phyloP scores from a whole-genome alignment of 345 rosid genomes.

The Melaleuca quinquenervia region DNA sequence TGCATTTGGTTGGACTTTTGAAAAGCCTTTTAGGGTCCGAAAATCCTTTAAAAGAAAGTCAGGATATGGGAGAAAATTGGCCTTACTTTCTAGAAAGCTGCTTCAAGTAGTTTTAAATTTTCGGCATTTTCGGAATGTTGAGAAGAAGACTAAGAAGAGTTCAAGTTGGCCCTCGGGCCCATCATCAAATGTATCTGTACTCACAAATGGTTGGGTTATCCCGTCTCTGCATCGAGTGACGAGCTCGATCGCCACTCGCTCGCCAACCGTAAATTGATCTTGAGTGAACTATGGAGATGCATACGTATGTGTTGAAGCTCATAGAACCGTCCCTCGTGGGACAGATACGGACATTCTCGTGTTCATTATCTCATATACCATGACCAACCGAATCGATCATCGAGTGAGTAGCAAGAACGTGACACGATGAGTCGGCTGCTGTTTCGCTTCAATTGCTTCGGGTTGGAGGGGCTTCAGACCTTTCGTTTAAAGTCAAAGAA shows the following conservation, averaged over 20 bases:
- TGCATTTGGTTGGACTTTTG: too few species aligned
- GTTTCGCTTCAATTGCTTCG: too few species aligned
- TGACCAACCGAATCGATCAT: not conserved
- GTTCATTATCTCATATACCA: not conserved
- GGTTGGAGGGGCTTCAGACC: not conserved
- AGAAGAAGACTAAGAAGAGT: not conserved
- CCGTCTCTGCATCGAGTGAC: not conserved
- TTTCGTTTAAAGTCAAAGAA: not conserved
- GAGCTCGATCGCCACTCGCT: not conserved
- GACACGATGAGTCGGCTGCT: too few species aligned
- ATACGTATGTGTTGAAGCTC: not conserved
- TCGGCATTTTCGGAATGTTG: too few species aligned
- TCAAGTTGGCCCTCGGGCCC: not conserved
- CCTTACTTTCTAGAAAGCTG: too few species aligned
- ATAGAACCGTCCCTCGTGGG: not conserved
- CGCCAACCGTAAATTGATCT: not conserved
- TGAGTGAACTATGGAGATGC: not conserved
- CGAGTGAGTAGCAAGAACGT: too few species aligned
- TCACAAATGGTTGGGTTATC: not conserved
- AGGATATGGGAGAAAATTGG: too few species aligned
- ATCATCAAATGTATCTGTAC: not conserved
- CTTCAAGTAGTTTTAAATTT: too few species aligned
- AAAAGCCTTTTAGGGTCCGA: too few species aligned
- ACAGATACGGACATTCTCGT: not conserved
- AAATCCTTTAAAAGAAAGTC: too few species aligned